phyloP scores from a whole-genome alignment of 202 grass and related monocot genomes.

The Zoysia matrella region DNA sequence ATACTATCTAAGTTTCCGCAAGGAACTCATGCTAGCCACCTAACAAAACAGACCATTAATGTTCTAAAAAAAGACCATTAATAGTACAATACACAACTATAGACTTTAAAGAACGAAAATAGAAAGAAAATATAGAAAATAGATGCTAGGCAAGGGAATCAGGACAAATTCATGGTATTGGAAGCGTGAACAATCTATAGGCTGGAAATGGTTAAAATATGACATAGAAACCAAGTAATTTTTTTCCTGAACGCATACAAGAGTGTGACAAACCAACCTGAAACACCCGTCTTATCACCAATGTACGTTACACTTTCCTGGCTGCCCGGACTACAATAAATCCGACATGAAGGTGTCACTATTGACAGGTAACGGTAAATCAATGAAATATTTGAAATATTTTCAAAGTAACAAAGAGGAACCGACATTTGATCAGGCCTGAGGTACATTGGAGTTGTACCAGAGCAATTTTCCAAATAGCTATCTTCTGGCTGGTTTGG shows the following conservation, averaged over 20 bases:
- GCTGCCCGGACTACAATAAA: slow-evolving; percentile 46
- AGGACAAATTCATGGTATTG: neutral
- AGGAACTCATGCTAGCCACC: neutral
- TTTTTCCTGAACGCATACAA: neutral
- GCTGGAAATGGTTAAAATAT: neutral
- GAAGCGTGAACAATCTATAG: neutral
- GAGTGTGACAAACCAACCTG: slow-evolving; percentile 52
- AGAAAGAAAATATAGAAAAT: neutral
- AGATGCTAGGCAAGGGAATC: neutral
- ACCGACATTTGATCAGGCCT: slow-evolving; percentile 53
- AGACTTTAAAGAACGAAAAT: neutral
- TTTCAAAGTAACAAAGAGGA: slow-evolving; percentile 22
- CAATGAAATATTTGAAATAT: neutral
- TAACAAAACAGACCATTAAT: neutral
- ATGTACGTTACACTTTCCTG: slow-evolving; percentile 38
- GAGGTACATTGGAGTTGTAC: slow-evolving; percentile 50
- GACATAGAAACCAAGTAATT: neutral
- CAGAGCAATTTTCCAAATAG: slow-evolving; percentile 52
- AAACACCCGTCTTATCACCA: slow-evolving; percentile 41
- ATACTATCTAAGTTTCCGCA: slow-evolving; percentile 1
- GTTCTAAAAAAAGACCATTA: slow-evolving; percentile 7
- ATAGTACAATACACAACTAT: neutral
- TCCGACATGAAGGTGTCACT: slow-evolving; percentile 35
- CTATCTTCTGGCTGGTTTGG: slow-evolving; percentile 51
- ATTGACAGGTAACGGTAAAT: slow-evolving; percentile 14